Evolutionary conservation across 1,139 yeast genomes (phyloP), one percentile per base, ranked within the genome.

Genomic region (Sugiyamaella neomexicana): DNA sequence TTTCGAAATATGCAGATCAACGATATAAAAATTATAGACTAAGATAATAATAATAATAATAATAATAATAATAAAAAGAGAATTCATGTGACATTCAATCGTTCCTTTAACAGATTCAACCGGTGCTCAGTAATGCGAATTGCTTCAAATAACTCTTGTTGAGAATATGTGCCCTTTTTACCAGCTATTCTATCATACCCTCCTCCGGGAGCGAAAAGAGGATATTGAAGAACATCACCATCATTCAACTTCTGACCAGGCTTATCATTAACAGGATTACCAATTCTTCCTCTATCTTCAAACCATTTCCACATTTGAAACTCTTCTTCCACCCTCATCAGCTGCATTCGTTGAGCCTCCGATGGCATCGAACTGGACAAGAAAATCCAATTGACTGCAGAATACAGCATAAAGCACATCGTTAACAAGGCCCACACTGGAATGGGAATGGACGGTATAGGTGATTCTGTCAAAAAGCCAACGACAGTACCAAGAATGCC

Each of bases 261-360:
- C 29, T 29, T 49, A 9, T 49, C 20, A 5, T 23, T 32, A 10
- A 29, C 9, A 6, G 51, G 44, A 16, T 27, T 17, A 5, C 47
- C 47, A 31, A 47, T 50, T n/a, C 45, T 42, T 15, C 47, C 77
- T 51, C 87, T 77, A 46, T 79, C 80, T 54, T 82, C 81, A 44
- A 89, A 78, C 97, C 97, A 90, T 50, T 81, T 78, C 96, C 97
- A 90, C 55, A 90, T 69, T 41, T 80, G 79, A 39, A 79, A 77
- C 68, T 89, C 95, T 56, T 83, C 80, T 54, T 78, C 75, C 58
- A 75, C 62, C 51, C 71, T 65, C 51, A 69, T 60, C 47, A 59
- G 43, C 23, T 48, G 38, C 43, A 54, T 47, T 48, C 52, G 53
- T 37, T 60, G 55, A 15, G 46, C 42, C 20, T 46, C 55, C 27